Conservation (phyloP, 345 rosid species). For the Rhodomyrtus tomentosa region DNA sequence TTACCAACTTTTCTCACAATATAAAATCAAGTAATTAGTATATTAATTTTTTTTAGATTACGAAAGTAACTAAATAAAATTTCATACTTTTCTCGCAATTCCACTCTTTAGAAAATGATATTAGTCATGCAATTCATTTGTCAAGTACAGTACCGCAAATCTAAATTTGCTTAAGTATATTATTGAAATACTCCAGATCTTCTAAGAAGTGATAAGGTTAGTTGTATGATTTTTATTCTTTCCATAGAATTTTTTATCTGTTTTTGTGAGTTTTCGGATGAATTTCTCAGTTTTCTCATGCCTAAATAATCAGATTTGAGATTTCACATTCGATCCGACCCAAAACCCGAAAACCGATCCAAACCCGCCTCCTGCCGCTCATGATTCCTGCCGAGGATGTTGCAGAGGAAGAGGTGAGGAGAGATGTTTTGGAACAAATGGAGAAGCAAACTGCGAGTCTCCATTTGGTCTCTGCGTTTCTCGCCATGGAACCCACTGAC, state of each 20-base stretch:
- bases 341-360: background rate
- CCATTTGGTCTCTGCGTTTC: constrained; percentile 52
- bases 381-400: background rate
- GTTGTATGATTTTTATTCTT: background rate
- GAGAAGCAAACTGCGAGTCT: constrained; percentile 15
- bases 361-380: background rate
- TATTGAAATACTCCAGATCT: background rate
- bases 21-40: background rate
- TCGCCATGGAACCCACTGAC: constrained; percentile 60
- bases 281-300: background rate
- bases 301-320: background rate
- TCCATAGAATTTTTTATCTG: background rate
- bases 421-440: background rate
- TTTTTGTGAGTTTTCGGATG: background rate
- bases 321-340: background rate
- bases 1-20: no score
- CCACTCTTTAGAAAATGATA: background rate
- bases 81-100: background rate
- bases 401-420: background rate
- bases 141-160: no score
- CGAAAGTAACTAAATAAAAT: background rate
- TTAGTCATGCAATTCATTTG: no score
- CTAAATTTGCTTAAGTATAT: background rate
- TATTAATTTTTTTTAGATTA: background rate
- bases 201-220: background rate